phyloP scores from a whole-genome alignment of 305 asterid genomes.

The Lippia alba region DNA sequence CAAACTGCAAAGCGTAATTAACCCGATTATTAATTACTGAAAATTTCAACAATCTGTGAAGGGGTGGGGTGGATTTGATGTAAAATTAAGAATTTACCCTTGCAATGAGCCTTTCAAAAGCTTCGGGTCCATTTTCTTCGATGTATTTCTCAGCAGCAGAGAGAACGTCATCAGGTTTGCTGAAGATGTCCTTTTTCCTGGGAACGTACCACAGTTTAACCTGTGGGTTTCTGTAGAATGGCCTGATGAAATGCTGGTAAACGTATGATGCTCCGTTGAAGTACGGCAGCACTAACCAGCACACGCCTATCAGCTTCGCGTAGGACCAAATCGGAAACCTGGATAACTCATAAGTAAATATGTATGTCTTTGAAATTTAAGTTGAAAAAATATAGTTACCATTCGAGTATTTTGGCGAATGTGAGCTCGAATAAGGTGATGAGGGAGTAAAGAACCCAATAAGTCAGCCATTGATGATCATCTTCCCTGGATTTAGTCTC shows the following conservation, averaged over 20 bases:
- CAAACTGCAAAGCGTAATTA: too few relatives aligned
- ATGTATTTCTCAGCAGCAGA: conserved; percentile 84
- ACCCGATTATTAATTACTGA: too few relatives aligned
- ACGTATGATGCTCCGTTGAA: conserved; percentile 87
- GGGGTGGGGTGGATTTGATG: too few relatives aligned
- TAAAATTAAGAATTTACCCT: conserved; percentile 46
- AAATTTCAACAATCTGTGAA: too few relatives aligned
- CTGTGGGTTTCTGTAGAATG: conserved; percentile 72
- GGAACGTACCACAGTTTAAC: conserved; percentile 75
- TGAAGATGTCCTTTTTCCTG: conserved; percentile 58
- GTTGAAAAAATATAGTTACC: conserved; percentile 39
- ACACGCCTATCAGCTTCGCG: conserved; percentile 63
- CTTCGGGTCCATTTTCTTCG: conserved; percentile 80
- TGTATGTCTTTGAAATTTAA: background rate
- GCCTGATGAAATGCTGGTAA: conserved; percentile 71
- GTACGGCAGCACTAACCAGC: conserved; percentile 85
- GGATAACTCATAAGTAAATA: conserved; percentile 7
- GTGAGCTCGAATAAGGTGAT: conserved; percentile 86
- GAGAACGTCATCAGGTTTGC: conserved; percentile 73
- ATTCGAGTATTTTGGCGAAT: conserved; percentile 68
- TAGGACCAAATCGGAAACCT: conserved; percentile 89
- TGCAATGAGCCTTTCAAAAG: conserved; percentile 78
- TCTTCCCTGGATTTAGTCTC: conserved; percentile 74
- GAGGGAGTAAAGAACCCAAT: conserved; percentile 88
- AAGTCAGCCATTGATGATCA: conserved; percentile 92